Conservation (phyloP, 768 basidiomycete species). For the Serendipita sp. region DNA sequence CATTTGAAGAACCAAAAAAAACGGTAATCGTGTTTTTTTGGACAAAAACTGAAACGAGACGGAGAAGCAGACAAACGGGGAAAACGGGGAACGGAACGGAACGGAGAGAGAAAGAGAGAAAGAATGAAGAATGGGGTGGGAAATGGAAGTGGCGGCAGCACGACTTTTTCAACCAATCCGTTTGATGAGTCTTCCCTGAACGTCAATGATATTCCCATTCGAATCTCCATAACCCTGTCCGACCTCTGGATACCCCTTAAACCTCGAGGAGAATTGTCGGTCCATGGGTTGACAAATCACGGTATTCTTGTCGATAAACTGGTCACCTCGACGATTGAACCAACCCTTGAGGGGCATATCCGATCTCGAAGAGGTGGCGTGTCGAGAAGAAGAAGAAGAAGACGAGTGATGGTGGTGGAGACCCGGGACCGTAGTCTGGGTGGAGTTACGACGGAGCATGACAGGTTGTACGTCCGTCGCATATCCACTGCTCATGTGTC, state of each 20-base stretch:
- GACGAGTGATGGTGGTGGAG: not conserved
- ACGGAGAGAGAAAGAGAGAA: not conserved
- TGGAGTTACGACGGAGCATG: not conserved
- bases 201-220: not conserved
- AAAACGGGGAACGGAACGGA: not conserved
- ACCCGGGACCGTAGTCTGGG: not conserved
- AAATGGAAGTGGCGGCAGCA: not conserved
- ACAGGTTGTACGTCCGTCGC: not conserved
- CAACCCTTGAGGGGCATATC: not conserved
- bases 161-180: not conserved
- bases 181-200: not conserved
- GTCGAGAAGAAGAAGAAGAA: not conserved
- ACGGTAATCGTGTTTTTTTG: not conserved
- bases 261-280: not conserved
- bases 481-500: not conserved
- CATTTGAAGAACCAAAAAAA: not conserved
- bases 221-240: not conserved
- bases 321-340: conserved; percentile 1
- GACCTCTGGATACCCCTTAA: not conserved
- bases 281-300: not conserved
- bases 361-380: not conserved
- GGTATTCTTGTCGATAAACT: not conserved
- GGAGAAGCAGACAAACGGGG: not conserved
- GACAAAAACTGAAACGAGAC: not conserved
- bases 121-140: not conserved